Percentiles rank a stretch among this genome's conserved stretches.
phyloP scores from a whole-genome alignment of 73 alveolate species.

The Tetrahymena malaccensis region DNA sequence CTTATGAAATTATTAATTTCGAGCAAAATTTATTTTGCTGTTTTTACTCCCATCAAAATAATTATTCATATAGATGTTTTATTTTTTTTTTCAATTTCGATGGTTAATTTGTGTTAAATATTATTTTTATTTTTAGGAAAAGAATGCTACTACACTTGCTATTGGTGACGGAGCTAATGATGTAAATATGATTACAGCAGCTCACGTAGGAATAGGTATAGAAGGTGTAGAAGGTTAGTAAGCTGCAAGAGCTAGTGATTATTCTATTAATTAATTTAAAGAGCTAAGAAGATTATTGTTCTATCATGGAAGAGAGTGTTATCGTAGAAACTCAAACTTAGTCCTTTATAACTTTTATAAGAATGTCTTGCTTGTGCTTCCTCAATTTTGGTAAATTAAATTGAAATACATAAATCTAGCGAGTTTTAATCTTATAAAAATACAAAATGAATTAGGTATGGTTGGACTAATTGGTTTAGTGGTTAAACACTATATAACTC shows the following conservation, averaged over 20 bases:
- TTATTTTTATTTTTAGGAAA: conserved; percentile 15
- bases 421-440: not conserved
- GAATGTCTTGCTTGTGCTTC: conserved; percentile 72
- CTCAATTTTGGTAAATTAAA: conserved; percentile 48
- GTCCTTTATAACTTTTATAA: conserved; percentile 80
- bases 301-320: conserved; percentile 93
- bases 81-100: no score
- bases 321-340: conserved; percentile 75
- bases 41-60: no score
- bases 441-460: conserved; percentile 16
- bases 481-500: conserved; percentile 84
- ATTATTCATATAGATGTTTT: no score
- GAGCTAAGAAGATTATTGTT: conserved; percentile 77
- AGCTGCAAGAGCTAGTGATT: conserved; percentile 92
- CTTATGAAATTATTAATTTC: no score
- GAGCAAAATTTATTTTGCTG: no score
- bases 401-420: not conserved
- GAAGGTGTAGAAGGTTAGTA: conserved; percentile 89
- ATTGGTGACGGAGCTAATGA: conserved; percentile 98
- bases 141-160: conserved; percentile 64
- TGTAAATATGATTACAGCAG: conserved; percentile 92
- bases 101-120: no score
- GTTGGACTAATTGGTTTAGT: conserved; percentile 66
- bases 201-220: conserved; percentile 94
- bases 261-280: conserved; percentile 72